Evolutionary conservation across 179 eudicot genomes (phyloP), one percentile per base, ranked within the genome.

Genomic region (Beta macrorhiza): DNA sequence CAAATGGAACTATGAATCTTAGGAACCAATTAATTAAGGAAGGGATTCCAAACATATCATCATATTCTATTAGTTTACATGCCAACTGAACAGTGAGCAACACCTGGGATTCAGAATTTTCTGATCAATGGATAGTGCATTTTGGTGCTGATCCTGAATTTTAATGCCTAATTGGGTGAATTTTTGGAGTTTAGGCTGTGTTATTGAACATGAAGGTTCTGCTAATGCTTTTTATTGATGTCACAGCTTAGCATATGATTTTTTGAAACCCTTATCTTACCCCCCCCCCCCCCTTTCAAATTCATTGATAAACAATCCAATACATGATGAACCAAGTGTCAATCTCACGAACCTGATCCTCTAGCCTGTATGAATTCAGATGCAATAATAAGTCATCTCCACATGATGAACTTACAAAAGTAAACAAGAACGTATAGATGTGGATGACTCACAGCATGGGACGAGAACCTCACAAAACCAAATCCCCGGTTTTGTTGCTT

Each of bases 291-390:
- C 10, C 47, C 52, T n/a, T 25, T 25, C 20, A 10, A 47, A 45
- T 57, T 37, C 25, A 72, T 0, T 53, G 32, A 67, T 20, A 74
- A 52, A 67, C 56, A 63, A 55, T 63, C 79, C 68, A 65, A 57
- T 49, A 82, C 72, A 76, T 59, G 74, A 56, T 49, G 92, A 85
- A 90, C 88, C 85, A 84, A 88, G 89, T 85, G 88, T 85, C 90
- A 87, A 70, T 87, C 85, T 91, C 92, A 90, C 89, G 86, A 87
- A 90, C 90, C 90, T 92, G 92, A 87, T 90, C 93, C 87, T 87
- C 84, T 87, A 88, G 83, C 96, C 93, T 92, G 96, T 90, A 89
- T 61, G 87, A 92, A 90, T 88, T 84, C 82, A 89, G 85, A 87
- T 83, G 89, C 87, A 83, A 84, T 78, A 70, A 84, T 82, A 72